Evolutionary conservation across 2,329 filamentous ascomycete genomes (phyloP), one percentile per base, ranked within the genome.

Genomic region (Clarireedia hainanense): DNA sequence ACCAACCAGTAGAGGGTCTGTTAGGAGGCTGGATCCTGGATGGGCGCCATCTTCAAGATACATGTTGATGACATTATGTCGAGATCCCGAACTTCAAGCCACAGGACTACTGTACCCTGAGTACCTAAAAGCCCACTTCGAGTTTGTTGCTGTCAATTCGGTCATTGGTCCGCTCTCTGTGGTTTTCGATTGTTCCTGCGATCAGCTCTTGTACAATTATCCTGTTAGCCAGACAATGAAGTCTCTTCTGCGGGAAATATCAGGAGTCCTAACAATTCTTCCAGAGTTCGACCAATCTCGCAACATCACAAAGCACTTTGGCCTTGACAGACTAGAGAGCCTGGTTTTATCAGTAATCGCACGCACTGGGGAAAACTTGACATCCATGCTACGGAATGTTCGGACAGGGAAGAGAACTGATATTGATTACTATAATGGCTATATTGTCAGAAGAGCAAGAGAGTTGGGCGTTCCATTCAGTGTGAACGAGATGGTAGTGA

Each of bases 341-440:
- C 70, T 85, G n/a, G 74, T 81, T 7, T 71, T 77, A 4, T 76
- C 74, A 52, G 73, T 87, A 3, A 76, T 80, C 23, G 66, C 73
- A 30, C 75, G 72, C 50, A 84, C 81, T 12, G 74, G 75, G 12
- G 71, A 79, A 55, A 81, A 84, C 51, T 73, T 77, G 5, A 70
- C 71, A 7, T 64, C 70, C 43, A 88, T 95, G 83, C 73, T 88
- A 5, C 77, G 79, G 52, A 82, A 86, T 64, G 74, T 91, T 12
- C 73, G 80, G 10, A 69, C 72, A 1, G 86, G 88, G 1, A 73
- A 74, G 58, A 72, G 76, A 57, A 90, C 89, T 0, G 90, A 96
- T 65, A 80, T 96, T 42, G 82, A 91, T 47, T 95, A 86, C 65
- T 80, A 92, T 63, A 96, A 95, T 68, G 92, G 91, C 0, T 99